A percentile compares a stretch with the other conserved stretches of the same genome.
Conservation (phyloP, 768 basidiomycete genomes). For the Crucibulum laeve region DNA sequence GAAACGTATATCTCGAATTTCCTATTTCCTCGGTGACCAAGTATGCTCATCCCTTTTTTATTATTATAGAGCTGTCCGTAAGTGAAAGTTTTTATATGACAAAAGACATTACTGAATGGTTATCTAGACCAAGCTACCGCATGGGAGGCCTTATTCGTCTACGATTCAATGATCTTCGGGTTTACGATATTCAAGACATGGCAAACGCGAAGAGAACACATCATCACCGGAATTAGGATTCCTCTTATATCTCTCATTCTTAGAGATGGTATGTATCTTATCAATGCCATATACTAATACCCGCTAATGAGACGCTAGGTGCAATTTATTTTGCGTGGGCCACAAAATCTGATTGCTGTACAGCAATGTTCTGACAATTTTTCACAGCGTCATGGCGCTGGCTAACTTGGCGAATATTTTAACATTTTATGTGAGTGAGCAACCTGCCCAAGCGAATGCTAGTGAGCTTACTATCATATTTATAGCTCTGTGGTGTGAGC, state of each 20-base stretch:
- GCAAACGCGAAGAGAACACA: slow-evolving; percentile 24
- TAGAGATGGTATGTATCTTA: slow-evolving; percentile 40
- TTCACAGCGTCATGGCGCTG: slow-evolving; percentile 43
- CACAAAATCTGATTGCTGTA: neutral
- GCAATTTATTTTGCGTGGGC: slow-evolving; percentile 54
- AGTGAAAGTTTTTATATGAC: neutral
- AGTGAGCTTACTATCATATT: slow-evolving; percentile 4
- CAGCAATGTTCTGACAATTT: neutral
- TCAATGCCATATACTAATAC: neutral
- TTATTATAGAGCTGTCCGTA: slow-evolving; percentile 16
- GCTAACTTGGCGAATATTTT: slow-evolving; percentile 43
- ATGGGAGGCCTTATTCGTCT: slow-evolving; percentile 50
- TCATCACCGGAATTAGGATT: slow-evolving; percentile 16
- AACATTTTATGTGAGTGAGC: slow-evolving; percentile 27
- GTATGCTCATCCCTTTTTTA: neutral
- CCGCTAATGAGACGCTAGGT: slow-evolving; percentile 24
- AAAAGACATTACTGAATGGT: neutral
- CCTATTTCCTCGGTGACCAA: neutral
- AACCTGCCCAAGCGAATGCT: neutral
- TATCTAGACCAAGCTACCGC: slow-evolving; percentile 29
- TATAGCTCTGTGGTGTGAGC: slow-evolving; percentile 22
- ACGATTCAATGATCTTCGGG: slow-evolving; percentile 41
- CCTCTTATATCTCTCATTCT: slow-evolving; percentile 38
- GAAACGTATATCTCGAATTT: slow-evolving; percentile 20
- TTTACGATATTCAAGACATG: slow-evolving; percentile 45